Evolutionary conservation across 1,139 yeast genomes (phyloP).

Genomic region (Suhomyces bolitotheri): DNA sequence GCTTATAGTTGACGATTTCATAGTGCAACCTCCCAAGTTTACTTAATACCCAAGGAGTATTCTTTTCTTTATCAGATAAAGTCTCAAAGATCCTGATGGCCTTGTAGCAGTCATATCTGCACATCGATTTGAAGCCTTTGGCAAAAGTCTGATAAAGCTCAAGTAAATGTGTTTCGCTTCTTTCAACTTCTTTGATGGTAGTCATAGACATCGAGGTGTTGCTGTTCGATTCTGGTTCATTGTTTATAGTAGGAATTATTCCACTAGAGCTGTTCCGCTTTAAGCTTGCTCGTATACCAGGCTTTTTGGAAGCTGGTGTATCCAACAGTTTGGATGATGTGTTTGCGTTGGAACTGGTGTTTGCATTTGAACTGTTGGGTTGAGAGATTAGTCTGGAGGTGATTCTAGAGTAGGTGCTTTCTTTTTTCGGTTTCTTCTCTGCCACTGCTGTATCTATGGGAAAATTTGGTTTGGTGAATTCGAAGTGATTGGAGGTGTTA

Average conservation of each 20-base stretch:
- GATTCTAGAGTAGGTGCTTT: conserved; percentile 45
- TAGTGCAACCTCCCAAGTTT: conserved; percentile 80
- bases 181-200: conserved; percentile 36
- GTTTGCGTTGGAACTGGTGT: conserved; percentile 1
- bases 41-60: conserved; percentile 85
- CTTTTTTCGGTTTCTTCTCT: conserved; percentile 24
- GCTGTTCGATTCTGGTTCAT: conserved; percentile 4
- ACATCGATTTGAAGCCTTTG: conserved; percentile 61
- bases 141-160: conserved; percentile 63
- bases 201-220: conserved; percentile 13
- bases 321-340: conserved; percentile 13
- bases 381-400: conserved; percentile 56
- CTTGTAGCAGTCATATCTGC: conserved; percentile 73
- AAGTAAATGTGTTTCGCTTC: conserved; percentile 48
- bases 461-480: conserved; percentile 38
- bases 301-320: conserved; percentile 17
- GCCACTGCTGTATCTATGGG: conserved; percentile 19
- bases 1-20: conserved; percentile 84
- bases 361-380: conserved; percentile 25
- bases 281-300: conserved; percentile 20
- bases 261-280: conserved; percentile 32
- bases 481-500: conserved; percentile 22
- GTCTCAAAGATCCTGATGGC: conserved; percentile 71
- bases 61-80: conserved; percentile 61
- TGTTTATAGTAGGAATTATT: conserved; percentile 11